A percentile compares a stretch with the other conserved stretches of the same genome.
These are phyloP conservation scores for Microdochium bolleyi DNA, from an alignment of 2,329 filamentous ascomycete genomes.

Conservation along the genomic window DNA sequence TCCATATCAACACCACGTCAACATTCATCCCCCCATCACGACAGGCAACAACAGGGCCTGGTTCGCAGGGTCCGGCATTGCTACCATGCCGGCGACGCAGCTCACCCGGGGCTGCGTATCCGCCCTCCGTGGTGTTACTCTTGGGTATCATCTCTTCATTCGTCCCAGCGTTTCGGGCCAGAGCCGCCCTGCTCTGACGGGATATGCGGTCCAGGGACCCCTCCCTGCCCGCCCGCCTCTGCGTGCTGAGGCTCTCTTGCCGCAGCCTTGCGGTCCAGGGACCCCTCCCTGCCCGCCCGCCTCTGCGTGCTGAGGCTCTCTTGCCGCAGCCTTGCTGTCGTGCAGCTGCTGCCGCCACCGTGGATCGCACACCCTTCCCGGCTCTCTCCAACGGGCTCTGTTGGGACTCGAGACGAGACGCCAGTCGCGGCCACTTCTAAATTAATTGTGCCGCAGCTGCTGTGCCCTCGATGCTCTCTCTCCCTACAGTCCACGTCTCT, in stretches of 20 bases:
- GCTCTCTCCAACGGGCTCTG: neutral
- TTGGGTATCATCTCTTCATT: neutral
- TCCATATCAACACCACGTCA: neutral
- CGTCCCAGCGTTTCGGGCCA: neutral
- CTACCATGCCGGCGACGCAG: neutral
- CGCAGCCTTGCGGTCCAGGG: neutral
- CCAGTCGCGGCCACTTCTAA: neutral
- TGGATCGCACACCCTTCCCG: neutral
- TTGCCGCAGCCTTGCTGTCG: neutral
- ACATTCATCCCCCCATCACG: neutral
- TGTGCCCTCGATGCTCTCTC: neutral
- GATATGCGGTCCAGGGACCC: neutral
- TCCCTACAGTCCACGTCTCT: neutral
- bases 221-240: neutral
- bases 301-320: neutral
- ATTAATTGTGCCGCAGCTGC: neutral
- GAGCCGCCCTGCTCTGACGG: neutral
- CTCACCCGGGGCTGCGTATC: neutral
- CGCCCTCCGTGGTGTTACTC: neutral
- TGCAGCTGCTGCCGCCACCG: neutral
- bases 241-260: neutral
- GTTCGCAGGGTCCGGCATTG: neutral
- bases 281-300: neutral
- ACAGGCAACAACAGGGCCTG: neutral
- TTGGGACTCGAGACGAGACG: neutral